Conservation (phyloP, 2,329 filamentous ascomycete species). For the Coniella lustricola region DNA sequence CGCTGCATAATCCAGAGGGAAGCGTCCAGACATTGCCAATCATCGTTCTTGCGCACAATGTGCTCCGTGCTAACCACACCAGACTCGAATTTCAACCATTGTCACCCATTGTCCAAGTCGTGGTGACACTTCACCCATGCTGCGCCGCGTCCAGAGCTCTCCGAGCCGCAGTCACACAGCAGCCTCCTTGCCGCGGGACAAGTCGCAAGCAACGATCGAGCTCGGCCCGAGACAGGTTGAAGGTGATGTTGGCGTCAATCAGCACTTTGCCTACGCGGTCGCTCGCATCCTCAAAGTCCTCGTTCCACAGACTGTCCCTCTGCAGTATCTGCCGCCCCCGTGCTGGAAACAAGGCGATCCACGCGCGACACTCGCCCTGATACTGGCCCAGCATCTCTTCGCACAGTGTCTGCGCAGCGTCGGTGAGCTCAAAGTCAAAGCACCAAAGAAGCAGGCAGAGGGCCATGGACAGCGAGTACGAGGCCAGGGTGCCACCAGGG, state of each 20-base stretch:
- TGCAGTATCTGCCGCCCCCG: not conserved
- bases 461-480: constrained; percentile 9
- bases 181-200: not conserved
- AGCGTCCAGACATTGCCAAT: too few relatives aligned
- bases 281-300: not conserved
- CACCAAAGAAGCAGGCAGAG: constrained; percentile 6
- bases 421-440: constrained; percentile 12
- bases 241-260: constrained; percentile 10
- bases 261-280: constrained; percentile 8
- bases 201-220: constrained; percentile 5
- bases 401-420: not conserved
- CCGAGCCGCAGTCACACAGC: not conserved
- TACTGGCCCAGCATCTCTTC: not conserved
- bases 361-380: constrained; percentile 3
- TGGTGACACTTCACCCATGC: too few relatives aligned
- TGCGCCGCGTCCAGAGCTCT: not conserved
- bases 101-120: too few relatives aligned
- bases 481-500: constrained; percentile 8
- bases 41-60: too few relatives aligned
- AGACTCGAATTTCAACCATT: too few relatives aligned
- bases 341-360: not conserved
- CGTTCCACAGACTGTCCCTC: not conserved
- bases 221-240: constrained; percentile 6
- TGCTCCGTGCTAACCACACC: too few relatives aligned
- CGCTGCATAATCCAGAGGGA: too few relatives aligned